Conservation (phyloP, 2,329 filamentous ascomycete genomes). For the Balansia obtecta region DNA sequence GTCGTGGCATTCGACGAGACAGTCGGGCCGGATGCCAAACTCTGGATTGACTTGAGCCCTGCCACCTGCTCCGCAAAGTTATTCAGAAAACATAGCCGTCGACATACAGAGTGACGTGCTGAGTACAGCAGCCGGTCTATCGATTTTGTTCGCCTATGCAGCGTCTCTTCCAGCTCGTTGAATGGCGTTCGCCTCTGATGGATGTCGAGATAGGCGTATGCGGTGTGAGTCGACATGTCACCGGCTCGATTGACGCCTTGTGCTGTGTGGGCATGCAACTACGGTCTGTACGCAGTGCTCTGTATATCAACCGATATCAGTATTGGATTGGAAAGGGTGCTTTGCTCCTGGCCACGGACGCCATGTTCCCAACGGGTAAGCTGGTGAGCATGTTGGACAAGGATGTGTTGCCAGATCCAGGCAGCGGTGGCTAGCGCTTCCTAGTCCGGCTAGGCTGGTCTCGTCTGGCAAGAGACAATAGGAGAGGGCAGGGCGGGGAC, state of each 20-base stretch:
- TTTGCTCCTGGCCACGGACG: neutral
- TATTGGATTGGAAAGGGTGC: neutral
- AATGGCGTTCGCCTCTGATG: neutral
- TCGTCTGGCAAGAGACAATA: no score
- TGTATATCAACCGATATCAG: neutral
- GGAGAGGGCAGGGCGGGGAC: no score
- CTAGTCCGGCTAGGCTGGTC: no score
- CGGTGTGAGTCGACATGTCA: neutral
- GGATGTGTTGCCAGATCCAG: no score
- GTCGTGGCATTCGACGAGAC: neutral
- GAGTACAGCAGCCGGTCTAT: neutral
- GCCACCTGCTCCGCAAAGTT: neutral
- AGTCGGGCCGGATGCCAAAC: neutral
- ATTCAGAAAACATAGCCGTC: neutral
- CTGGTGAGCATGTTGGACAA: conserved; percentile 1
- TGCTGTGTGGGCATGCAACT: no score
- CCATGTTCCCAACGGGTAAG: neutral
- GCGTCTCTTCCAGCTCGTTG: neutral
- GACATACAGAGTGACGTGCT: neutral
- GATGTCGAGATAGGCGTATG: neutral
- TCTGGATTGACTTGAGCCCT: neutral
- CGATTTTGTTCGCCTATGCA: neutral
- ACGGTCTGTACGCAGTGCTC: no score
- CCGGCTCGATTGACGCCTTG: neutral
- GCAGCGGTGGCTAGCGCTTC: no score